A percentile compares a stretch with the other conserved stretches of the same genome.
phyloP scores from a whole-genome alignment of 2,329 filamentous ascomycete genomes.

The Colletotrichum sp. region DNA sequence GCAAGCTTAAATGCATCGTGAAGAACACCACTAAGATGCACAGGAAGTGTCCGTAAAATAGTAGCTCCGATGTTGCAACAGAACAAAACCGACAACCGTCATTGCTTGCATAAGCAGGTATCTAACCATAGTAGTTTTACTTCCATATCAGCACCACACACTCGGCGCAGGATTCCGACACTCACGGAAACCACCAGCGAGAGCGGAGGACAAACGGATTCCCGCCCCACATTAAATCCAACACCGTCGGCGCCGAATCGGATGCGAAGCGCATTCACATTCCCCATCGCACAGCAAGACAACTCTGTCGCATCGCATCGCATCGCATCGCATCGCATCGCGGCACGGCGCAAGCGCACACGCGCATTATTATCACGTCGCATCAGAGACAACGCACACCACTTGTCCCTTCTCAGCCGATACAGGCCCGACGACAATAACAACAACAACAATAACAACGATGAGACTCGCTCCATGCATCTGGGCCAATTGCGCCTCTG shows the following conservation, averaged over 20 bases:
- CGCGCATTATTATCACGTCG: background rate
- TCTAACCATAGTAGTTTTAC: background rate
- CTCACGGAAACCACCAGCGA: background rate
- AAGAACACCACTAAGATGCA: background rate
- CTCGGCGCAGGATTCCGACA: background rate
- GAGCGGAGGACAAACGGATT: background rate
- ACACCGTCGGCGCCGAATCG: constrained; percentile 3
- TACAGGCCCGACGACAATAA: no score
- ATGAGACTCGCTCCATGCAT: background rate
- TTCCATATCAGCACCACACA: no score
- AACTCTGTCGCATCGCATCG: background rate
- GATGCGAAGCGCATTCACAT: constrained; percentile 1
- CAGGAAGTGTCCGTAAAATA: background rate
- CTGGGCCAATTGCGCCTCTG: background rate
- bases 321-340: background rate
- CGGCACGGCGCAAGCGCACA: background rate
- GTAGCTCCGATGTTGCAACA: background rate
- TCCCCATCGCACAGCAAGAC: background rate
- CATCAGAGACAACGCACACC: background rate
- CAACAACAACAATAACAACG: background rate
- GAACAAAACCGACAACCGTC: background rate
- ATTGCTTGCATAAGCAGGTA: background rate
- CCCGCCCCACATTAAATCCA: background rate
- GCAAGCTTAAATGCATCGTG: background rate
- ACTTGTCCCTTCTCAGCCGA: background rate